Conservation (phyloP, 768 basidiomycete genomes). For the Candolleomyces eurysporus region DNA sequence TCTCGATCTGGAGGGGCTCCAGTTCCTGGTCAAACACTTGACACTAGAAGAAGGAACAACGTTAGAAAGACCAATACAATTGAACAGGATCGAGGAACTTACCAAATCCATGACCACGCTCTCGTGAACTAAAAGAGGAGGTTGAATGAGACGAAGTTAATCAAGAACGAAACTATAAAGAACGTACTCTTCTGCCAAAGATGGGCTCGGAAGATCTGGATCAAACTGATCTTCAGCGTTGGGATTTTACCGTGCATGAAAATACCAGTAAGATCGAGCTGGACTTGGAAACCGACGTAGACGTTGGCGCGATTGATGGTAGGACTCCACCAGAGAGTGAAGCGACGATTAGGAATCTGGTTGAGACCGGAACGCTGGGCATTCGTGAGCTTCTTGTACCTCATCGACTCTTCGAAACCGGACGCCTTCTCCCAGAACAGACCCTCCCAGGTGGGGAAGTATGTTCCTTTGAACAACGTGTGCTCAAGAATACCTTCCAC, state of each 20-base stretch:
- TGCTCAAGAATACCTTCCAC: constrained; percentile 97
- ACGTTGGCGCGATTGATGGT: constrained; percentile 99
- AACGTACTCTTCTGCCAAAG: constrained; percentile 98
- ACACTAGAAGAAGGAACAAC: constrained; percentile 45
- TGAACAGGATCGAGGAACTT: constrained; percentile 14
- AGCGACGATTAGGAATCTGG: constrained; percentile 98
- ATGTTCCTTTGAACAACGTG: constrained; percentile 95
- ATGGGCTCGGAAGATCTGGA: constrained; percentile 99
- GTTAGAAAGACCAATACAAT: constrained; percentile 5
- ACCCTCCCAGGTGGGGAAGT: constrained; percentile 98
- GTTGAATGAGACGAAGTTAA: constrained; percentile 13
- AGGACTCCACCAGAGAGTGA: constrained; percentile 99
- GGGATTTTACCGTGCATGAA: constrained; percentile 98
- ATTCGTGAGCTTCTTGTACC: constrained; percentile 96
- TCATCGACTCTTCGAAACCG: constrained; percentile 95
- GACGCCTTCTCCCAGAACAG: constrained; percentile 99
- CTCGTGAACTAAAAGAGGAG: constrained; percentile 64
- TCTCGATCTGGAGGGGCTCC: constrained; percentile 97
- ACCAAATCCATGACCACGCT: constrained; percentile 87
- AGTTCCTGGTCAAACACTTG: constrained; percentile 99
- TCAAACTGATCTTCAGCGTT: constrained; percentile 96
- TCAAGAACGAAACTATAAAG: constrained; percentile 15
- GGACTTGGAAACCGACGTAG: constrained; percentile 99
- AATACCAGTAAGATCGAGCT: constrained; percentile 95
- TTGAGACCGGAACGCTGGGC: constrained; percentile 97